Conservation (phyloP, 352 stramenopile genomes). For the Pythium monospermum region DNA sequence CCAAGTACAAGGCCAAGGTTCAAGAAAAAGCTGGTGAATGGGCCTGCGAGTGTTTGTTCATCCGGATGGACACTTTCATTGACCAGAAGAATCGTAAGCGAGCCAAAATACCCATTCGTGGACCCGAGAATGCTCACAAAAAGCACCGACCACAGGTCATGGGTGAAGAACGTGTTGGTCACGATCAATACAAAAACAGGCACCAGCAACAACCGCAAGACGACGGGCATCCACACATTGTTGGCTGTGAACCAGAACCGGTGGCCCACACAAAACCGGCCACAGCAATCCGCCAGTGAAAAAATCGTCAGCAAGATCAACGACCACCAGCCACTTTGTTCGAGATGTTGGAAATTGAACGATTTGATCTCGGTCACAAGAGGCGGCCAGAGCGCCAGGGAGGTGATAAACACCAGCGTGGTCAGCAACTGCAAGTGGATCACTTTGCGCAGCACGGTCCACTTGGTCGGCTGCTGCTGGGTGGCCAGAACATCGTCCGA, state of each 20-base stretch:
- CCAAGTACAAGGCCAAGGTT: slow-evolving; percentile 82
- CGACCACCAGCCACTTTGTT: slow-evolving; percentile 75
- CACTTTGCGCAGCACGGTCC: slow-evolving; percentile 65
- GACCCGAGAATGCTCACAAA: slow-evolving; percentile 64
- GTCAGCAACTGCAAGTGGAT: slow-evolving; percentile 60
- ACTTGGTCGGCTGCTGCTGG: slow-evolving; percentile 41
- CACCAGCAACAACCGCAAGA: slow-evolving; percentile 53
- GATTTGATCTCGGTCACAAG: slow-evolving; percentile 80
- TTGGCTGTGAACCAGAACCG: slow-evolving; percentile 51
- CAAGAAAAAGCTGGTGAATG: slow-evolving; percentile 83
- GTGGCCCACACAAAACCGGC: slow-evolving; percentile 66
- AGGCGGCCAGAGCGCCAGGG: slow-evolving; percentile 69
- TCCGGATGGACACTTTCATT: slow-evolving; percentile 69
- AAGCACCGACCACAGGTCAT: slow-evolving; percentile 67
- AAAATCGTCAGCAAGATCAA: slow-evolving; percentile 79
- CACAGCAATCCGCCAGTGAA: slow-evolving; percentile 60
- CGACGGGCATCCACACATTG: slow-evolving; percentile 64
- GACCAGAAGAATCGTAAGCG: slow-evolving; percentile 77
- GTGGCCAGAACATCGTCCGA: slow-evolving; percentile 13
- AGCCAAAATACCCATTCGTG: slow-evolving; percentile 79
- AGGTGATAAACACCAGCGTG: slow-evolving; percentile 65
- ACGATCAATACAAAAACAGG: slow-evolving; percentile 70
- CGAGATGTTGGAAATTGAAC: slow-evolving; percentile 68
- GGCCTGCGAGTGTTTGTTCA: slow-evolving; percentile 64
- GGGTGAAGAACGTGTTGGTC: slow-evolving; percentile 61